phyloP scores from a whole-genome alignment of 306 rosid species.

The Ormosia semicastrata region DNA sequence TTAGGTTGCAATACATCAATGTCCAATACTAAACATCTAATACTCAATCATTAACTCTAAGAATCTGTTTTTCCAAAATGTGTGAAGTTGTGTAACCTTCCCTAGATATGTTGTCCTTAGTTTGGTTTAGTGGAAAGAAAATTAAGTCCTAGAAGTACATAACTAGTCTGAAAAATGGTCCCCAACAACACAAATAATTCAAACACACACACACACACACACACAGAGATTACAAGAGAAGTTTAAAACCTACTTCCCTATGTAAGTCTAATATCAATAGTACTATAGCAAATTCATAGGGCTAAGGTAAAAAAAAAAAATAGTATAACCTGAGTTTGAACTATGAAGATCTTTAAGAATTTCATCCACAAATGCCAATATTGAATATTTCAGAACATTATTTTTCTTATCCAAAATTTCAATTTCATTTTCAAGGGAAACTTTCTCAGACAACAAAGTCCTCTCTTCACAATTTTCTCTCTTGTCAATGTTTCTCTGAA shows the following conservation, averaged over 20 bases:
- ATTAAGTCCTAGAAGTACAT: background rate
- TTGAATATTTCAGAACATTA: slow-evolving; percentile 51
- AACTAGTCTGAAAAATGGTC: background rate
- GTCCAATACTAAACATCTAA: slow-evolving; percentile 12
- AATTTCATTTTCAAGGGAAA: slow-evolving; percentile 58
- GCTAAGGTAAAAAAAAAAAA: background rate
- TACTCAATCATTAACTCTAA: background rate
- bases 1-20: slow-evolving; percentile 12
- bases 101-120: background rate
- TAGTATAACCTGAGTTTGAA: slow-evolving; percentile 51
- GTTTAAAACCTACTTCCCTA: background rate
- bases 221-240: background rate
- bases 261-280: slow-evolving; percentile 8
- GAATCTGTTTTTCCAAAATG: slow-evolving; percentile 7
- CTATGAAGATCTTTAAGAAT: slow-evolving; percentile 66
- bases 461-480: slow-evolving; percentile 36
- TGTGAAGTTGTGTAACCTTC: background rate
- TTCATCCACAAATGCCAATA: slow-evolving; percentile 66
- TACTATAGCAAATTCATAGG: background rate
- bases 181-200: background rate
- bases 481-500: slow-evolving; percentile 56
- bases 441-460: slow-evolving; percentile 48
- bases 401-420: slow-evolving; percentile 58
- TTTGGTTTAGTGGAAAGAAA: slow-evolving; percentile 16
- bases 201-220: background rate